phyloP scores from a whole-genome alignment of 768 basidiomycete genomes.

The Coprinopsis cinerea region DNA sequence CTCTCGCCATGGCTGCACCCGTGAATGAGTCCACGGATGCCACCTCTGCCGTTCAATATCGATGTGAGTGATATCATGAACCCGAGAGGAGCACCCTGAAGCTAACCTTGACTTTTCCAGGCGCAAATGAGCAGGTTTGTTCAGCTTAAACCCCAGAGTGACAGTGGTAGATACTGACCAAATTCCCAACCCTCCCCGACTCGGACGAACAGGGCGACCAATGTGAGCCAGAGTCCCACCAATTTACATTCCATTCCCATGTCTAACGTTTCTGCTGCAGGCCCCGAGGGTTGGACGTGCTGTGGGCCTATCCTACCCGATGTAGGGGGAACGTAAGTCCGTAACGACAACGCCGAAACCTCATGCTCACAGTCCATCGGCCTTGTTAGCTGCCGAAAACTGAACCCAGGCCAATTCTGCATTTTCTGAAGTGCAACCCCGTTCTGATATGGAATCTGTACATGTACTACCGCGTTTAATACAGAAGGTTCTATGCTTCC shows the following conservation, averaged over 20 bases:
- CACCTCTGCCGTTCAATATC: not conserved
- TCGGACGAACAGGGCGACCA: not conserved
- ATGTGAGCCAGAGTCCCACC: not conserved
- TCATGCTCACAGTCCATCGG: not conserved
- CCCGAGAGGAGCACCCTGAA: not conserved
- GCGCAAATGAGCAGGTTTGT: not conserved
- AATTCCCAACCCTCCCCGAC: not conserved
- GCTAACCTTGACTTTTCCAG: not conserved
- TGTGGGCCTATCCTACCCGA: not conserved
- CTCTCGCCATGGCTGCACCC: not conserved
- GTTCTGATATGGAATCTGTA: no score
- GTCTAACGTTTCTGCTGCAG: not conserved
- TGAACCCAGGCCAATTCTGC: not conserved
- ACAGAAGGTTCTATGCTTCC: no score
- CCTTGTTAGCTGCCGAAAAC: not conserved
- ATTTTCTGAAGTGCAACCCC: not conserved
- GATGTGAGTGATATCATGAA: not conserved
- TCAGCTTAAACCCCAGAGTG: not conserved
- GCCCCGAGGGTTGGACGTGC: not conserved
- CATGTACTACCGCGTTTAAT: no score
- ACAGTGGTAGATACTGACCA: no score
- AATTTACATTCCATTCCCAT: not conserved
- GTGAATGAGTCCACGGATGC: not conserved
- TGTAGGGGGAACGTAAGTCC: not conserved
- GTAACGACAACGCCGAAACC: not conserved